Evolutionary conservation across 306 rosid genomes (phyloP).

Genomic region (Prunus mume): DNA sequence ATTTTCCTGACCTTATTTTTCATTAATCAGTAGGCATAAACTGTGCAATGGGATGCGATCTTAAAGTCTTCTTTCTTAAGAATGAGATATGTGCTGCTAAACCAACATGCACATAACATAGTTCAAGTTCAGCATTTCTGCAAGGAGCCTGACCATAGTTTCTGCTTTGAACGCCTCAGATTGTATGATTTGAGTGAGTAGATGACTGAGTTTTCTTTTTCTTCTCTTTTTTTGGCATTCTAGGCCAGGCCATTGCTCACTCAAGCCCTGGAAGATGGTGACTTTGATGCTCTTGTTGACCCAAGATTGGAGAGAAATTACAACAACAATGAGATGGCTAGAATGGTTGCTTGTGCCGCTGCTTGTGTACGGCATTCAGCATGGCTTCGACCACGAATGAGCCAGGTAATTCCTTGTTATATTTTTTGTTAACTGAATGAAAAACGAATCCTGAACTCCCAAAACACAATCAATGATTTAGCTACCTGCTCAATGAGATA

Average conservation of each 20-base stretch:
- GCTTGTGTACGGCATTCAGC: constrained; percentile 31
- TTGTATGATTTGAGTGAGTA: neutral
- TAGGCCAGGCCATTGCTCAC: constrained; percentile 34
- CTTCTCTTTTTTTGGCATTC: neutral
- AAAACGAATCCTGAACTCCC: neutral
- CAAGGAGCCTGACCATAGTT: neutral
- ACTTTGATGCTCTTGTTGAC: constrained; percentile 19
- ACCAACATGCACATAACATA: too few relatives aligned
- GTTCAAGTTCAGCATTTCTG: neutral
- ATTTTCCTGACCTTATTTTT: neutral
- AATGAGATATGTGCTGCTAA: neutral
- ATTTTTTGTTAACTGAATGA: neutral
- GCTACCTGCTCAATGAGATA: neutral
- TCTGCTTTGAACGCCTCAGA: neutral
- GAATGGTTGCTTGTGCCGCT: constrained; percentile 27
- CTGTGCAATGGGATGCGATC: neutral
- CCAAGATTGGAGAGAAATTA: constrained; percentile 20
- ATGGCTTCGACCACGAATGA: constrained; percentile 26
- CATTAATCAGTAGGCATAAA: neutral
- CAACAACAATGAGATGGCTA: constrained; percentile 17
- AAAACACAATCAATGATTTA: neutral
- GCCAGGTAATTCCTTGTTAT: constrained; percentile 12
- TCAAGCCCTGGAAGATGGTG: constrained; percentile 17
- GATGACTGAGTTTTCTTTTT: neutral
- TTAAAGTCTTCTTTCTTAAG: neutral